Percentiles rank a stretch among this genome's conserved stretches.
Conservation (phyloP, 2,329 filamentous ascomycete species). For the Blastomyces gilchristii region DNA sequence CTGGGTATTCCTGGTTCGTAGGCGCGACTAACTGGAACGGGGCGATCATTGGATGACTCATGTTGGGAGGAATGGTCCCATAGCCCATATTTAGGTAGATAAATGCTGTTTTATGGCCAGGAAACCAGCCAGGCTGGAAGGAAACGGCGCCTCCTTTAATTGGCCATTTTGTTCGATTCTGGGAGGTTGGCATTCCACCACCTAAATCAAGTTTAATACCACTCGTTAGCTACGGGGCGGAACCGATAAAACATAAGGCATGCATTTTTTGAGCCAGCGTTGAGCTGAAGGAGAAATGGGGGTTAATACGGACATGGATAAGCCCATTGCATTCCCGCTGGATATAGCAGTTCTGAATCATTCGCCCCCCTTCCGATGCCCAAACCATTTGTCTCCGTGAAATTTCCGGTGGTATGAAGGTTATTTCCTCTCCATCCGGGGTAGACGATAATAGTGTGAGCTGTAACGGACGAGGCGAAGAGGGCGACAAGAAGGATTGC, state of each 20-base stretch:
- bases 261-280: background rate
- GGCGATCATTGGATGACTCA: slow-evolving; percentile 71
- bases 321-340: slow-evolving; percentile 89
- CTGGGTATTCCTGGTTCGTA: slow-evolving; percentile 71
- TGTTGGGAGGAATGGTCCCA: slow-evolving; percentile 71
- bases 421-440: slow-evolving; percentile 83
- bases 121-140: slow-evolving; percentile 93
- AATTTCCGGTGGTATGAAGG: slow-evolving; percentile 61
- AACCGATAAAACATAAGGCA: background rate
- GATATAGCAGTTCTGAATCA: slow-evolving; percentile 47
- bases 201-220: slow-evolving; percentile 43
- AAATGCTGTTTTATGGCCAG: slow-evolving; percentile 69
- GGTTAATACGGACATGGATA: slow-evolving; percentile 68
- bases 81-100: slow-evolving; percentile 89
- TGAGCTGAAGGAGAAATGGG: background rate
- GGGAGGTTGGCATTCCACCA: slow-evolving; percentile 66
- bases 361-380: slow-evolving; percentile 34
- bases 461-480: slow-evolving; percentile 32
- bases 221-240: slow-evolving; percentile 5
- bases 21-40: slow-evolving; percentile 78
- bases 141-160: slow-evolving; percentile 75
- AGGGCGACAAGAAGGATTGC: slow-evolving; percentile 27
- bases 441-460: slow-evolving; percentile 73
- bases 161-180: slow-evolving; percentile 88
- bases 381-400: slow-evolving; percentile 38